A percentile compares a stretch with the other conserved stretches of the same genome.
Evolutionary conservation across 2,329 filamentous ascomycete genomes (phyloP).

Genomic region (Allantophomopsis cytisporea): DNA sequence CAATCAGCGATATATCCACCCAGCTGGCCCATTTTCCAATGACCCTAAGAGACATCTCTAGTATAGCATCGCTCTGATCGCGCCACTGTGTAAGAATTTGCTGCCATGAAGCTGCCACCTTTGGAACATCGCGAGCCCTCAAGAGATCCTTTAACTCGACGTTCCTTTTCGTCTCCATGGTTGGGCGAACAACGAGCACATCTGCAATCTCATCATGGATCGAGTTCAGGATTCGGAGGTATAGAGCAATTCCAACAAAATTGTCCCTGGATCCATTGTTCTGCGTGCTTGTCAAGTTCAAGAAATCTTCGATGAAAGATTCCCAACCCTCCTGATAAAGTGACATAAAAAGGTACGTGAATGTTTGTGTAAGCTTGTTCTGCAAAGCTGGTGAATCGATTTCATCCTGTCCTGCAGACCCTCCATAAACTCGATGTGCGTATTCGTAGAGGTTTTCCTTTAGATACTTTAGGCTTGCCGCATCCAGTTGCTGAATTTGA

Average conservation of each 20-base stretch:
- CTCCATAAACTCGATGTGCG: conserved; percentile 60
- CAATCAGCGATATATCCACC: conserved; percentile 91
- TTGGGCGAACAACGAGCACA: conserved; percentile 67
- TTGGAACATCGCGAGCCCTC: conserved; percentile 73
- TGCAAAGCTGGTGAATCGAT: conserved; percentile 69
- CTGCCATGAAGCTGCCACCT: conserved; percentile 82
- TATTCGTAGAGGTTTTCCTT: conserved; percentile 76
- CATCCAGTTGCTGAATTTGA: conserved; percentile 64
- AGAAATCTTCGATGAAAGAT: conserved; percentile 81
- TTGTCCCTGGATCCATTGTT: conserved; percentile 54
- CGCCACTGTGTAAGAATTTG: conserved; percentile 67
- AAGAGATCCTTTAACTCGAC: conserved; percentile 85
- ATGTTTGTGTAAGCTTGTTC: conserved; percentile 92
- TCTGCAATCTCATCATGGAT: conserved; percentile 98
- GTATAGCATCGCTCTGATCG: conserved; percentile 53
- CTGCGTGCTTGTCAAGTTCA: conserved; percentile 54
- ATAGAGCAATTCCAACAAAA: conserved; percentile 64
- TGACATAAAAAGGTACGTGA: conserved; percentile 85
- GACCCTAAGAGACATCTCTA: conserved; percentile 83
- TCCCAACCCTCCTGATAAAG: conserved; percentile 82
- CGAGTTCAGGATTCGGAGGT: conserved; percentile 75
- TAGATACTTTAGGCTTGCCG: conserved; percentile 57
- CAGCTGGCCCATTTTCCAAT: conserved; percentile 97
- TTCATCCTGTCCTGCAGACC: conserved; percentile 32
- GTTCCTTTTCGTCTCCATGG: conserved; percentile 70